A percentile compares a stretch with the other conserved stretches of the same genome.
These are phyloP conservation scores for Aureobasidium sp. DNA, from an alignment of 2,329 filamentous ascomycete genomes.

Conservation along the genomic window DNA sequence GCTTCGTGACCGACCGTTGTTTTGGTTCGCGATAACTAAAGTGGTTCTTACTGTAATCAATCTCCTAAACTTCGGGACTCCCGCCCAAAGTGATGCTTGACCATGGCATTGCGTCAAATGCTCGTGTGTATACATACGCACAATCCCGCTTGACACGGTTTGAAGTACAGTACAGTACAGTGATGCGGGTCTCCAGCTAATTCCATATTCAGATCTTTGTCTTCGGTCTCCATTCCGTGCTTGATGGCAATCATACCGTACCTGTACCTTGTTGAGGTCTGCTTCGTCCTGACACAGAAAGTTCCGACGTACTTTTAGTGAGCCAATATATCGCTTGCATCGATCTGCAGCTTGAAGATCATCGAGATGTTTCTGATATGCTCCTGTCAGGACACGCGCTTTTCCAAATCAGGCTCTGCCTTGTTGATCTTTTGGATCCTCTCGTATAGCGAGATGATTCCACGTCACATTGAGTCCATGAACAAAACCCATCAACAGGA, in stretches of 20 bases:
- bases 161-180: not conserved
- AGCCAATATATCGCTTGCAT: not conserved
- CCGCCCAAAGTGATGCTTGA: not conserved
- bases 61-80: too few relatives aligned
- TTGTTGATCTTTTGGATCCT: not conserved
- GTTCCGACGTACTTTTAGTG: not conserved
- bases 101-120: not conserved
- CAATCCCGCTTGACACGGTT: not conserved
- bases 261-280: too few relatives aligned
- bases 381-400: not conserved
- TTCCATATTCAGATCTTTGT: not conserved
- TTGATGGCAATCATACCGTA: too few relatives aligned
- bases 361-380: not conserved
- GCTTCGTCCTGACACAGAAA: too few relatives aligned
- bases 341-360: not conserved
- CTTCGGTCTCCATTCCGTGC: not conserved
- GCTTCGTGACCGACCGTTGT: too few relatives aligned
- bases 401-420: not conserved
- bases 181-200: too few relatives aligned
- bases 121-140: not conserved
- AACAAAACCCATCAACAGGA: not conserved
- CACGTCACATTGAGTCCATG: not conserved
- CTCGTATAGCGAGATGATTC: not conserved
- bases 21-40: too few relatives aligned
- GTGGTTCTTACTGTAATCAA: too few relatives aligned